Percentiles rank a stretch among this genome's conserved stretches.
phyloP scores from a whole-genome alignment of 2,329 filamentous ascomycete genomes.

The Colletotrichum lindemuthianum region DNA sequence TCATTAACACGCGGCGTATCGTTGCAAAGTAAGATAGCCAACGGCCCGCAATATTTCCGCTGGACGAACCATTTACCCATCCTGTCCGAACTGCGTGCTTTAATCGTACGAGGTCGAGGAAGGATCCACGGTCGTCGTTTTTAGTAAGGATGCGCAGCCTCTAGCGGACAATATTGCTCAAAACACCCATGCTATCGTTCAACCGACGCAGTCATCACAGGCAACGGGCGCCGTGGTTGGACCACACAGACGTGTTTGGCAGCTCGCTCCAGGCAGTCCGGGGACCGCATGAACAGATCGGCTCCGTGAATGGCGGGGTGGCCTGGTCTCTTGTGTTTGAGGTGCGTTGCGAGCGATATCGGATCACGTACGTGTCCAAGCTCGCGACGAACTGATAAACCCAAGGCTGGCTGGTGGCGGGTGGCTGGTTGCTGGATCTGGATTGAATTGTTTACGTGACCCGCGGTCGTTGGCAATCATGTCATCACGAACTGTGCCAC shows the following conservation, averaged over 20 bases:
- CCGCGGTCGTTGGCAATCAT: slow-evolving; percentile 4
- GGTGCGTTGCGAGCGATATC: slow-evolving; percentile 41
- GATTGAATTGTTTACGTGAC: slow-evolving; percentile 18
- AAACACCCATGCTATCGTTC: too few relatives aligned
- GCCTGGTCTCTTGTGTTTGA: slow-evolving; percentile 39
- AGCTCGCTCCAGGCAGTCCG: slow-evolving; percentile 7
- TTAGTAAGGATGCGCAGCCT: slow-evolving; percentile 16
- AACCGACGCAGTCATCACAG: background rate
- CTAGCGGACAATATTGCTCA: slow-evolving; percentile 15
- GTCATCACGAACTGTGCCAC: slow-evolving; percentile 13
- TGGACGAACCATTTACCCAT: background rate
- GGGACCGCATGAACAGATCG: slow-evolving; percentile 36
- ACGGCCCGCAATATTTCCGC: slow-evolving; percentile 12
- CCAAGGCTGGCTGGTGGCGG: background rate
- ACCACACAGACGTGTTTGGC: slow-evolving; percentile 19
- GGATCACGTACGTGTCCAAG: slow-evolving; percentile 33
- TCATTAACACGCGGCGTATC: slow-evolving; percentile 11
- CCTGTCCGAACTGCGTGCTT: background rate
- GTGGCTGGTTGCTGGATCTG: slow-evolving; percentile 2
- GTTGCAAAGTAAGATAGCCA: slow-evolving; percentile 7
- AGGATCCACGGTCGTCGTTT: slow-evolving; percentile 21
- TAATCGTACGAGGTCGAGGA: background rate
- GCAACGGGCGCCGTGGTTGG: slow-evolving; percentile 10
- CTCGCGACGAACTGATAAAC: slow-evolving; percentile 4
- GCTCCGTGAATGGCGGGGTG: slow-evolving; percentile 23